Base-by-base conservation (phyloP, 768 basidiomycete species). In the Auricularia sp. region DNA sequence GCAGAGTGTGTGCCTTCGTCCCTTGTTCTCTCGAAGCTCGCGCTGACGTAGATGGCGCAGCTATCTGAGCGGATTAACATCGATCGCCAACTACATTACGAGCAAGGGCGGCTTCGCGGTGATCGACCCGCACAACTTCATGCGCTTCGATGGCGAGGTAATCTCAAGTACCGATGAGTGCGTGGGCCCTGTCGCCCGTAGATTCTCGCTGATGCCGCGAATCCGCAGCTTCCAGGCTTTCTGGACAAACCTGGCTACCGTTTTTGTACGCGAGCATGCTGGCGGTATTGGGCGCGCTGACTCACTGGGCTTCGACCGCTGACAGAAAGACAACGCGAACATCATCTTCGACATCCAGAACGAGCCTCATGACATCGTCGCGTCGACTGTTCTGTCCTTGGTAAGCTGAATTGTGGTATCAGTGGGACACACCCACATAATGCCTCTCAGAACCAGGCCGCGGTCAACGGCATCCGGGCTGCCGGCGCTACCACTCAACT, bases 321-420 rank as follows among this genome's bases (percentile, higher is more conserved):
- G 39, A 14, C 39, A 42, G 39, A 42, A 42, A 42, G 39, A 42
- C 39, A 82, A 86, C 76, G 65, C 66, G 67, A 74, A 79, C 36
- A 84, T 86, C 67, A 82, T 87, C 70, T 87, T 87, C 73, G 85
- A 80, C 78, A 56, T 66, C 65, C 54, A 54, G 82, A 89, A 88
- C 76, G 86, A 89, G 74, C 87, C 87, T 54, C 74, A 86, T 67
- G 82, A 74, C 65, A 84, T 85, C 65, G 77, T 80, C 65, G 84
- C 84, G 47, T 51, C 47, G 18, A 21, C 21, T 21, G 56, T 59
- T 34, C 29, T 29, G 1, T 13, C 83, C 83, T 33, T 81, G 81
- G 71, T 68, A 77, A 51, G 73, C 85, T 14, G 8, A 14, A 14
- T 7, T 42, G 39, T 42, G 13, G 39, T 8, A 8, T 42, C 8